A percentile compares a stretch with the other conserved stretches of the same genome.
Conservation (phyloP, 257 asterid genomes). For the Lavandula angustifolia region DNA sequence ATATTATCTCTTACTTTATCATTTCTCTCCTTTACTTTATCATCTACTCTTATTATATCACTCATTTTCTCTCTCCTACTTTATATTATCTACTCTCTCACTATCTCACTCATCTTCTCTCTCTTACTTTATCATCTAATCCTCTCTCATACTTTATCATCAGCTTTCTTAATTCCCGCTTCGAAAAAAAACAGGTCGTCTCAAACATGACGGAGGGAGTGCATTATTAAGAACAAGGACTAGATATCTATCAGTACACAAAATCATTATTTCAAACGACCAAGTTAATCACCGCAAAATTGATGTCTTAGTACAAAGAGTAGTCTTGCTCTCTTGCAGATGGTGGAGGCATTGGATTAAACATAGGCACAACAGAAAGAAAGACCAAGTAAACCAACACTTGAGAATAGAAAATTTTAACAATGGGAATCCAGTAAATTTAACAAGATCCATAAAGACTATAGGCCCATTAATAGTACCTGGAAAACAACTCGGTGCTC, state of each 20-base stretch:
- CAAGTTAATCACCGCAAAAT: conserved; percentile 7
- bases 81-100: too few relatives aligned
- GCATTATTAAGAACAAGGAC: conserved; percentile 4
- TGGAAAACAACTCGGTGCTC: conserved; percentile 98
- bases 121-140: too few relatives aligned
- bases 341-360: neutral
- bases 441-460: conserved; percentile 15
- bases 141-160: too few relatives aligned
- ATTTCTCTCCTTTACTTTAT: too few relatives aligned
- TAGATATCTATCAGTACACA: neutral
- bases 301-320: neutral
- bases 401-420: neutral
- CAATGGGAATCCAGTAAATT: neutral
- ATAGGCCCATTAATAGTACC: conserved; percentile 45
- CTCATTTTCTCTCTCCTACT: too few relatives aligned
- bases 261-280: conserved; percentile 4
- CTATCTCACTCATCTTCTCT: too few relatives aligned
- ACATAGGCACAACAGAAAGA: neutral
- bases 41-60: too few relatives aligned
- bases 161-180: too few relatives aligned
- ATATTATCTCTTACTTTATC: too few relatives aligned
- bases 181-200: too few relatives aligned
- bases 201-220: too few relatives aligned
- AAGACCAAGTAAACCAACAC: neutral
- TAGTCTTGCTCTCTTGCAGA: neutral